Evolutionary conservation across 169 alveolate genomes (phyloP).

Genomic region (Theileria sp.): DNA sequence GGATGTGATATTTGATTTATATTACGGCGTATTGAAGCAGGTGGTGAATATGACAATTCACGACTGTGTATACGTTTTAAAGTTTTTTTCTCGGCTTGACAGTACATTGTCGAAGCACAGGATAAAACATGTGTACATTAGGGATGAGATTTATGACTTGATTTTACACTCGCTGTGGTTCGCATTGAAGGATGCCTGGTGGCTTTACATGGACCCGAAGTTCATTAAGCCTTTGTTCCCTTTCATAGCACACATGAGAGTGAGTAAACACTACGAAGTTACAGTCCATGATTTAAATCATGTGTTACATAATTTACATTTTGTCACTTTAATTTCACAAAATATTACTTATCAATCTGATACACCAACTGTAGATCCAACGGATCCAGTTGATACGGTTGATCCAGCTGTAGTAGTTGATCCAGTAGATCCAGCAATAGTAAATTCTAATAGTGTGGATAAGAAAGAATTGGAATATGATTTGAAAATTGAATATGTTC

Average conservation of each 20-base stretch:
- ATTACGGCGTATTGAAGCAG: conserved; percentile 40
- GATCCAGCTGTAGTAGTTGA: too few relatives aligned
- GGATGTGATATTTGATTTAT: conserved; percentile 39
- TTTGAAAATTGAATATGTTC: background rate
- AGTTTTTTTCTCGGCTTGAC: conserved; percentile 48
- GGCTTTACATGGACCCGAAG: conserved; percentile 36
- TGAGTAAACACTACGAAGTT: background rate
- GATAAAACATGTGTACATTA: conserved; percentile 21
- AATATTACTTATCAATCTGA: background rate
- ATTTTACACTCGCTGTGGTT: conserved; percentile 33
- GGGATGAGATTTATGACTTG: conserved; percentile 36
- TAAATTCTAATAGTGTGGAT: too few relatives aligned
- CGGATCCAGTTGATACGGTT: too few relatives aligned
- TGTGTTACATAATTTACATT: conserved; percentile 12
- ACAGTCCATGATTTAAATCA: conserved; percentile 5
- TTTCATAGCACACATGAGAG: conserved; percentile 17
- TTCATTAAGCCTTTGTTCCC: conserved; percentile 37
- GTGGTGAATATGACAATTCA: conserved; percentile 16
- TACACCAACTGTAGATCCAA: background rate
- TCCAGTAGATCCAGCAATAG: too few relatives aligned
- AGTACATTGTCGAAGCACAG: conserved; percentile 12
- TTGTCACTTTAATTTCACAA: conserved; percentile 1
- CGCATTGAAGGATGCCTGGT: conserved; percentile 59
- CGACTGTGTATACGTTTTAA: conserved; percentile 45
- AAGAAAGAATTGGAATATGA: background rate